Conservation (phyloP, 1,139 yeast species). For the Saccharomyces pastorianus region DNA sequence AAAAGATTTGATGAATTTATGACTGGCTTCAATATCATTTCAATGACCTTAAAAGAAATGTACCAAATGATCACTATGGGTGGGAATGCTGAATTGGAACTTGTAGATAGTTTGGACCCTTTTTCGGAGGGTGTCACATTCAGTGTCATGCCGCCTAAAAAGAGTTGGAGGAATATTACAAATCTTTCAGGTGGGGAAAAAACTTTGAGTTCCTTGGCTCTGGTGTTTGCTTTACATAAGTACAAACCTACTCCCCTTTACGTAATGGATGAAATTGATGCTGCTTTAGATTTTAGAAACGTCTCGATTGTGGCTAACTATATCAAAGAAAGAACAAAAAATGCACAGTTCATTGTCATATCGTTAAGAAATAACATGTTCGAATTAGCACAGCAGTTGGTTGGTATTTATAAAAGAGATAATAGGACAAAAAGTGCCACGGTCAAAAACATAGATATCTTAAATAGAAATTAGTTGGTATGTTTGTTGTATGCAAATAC, state of each 20-base stretch:
- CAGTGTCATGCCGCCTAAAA: slow-evolving; percentile 98
- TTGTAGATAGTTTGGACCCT: slow-evolving; percentile 95
- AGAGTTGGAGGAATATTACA: slow-evolving; percentile 92
- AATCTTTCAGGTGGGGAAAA: slow-evolving; percentile 97
- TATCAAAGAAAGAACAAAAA: slow-evolving; percentile 88
- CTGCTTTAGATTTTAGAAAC: slow-evolving; percentile 93
- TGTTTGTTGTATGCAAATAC: neutral
- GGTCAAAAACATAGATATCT: slow-evolving; percentile 51
- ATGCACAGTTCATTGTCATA: slow-evolving; percentile 94
- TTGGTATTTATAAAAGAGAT: slow-evolving; percentile 89
- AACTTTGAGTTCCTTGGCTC: slow-evolving; percentile 86
- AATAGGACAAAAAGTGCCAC: slow-evolving; percentile 86
- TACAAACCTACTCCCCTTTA: slow-evolving; percentile 96
- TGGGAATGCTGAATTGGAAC: slow-evolving; percentile 94
- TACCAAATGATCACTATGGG: slow-evolving; percentile 99
- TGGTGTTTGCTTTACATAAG: slow-evolving; percentile 92
- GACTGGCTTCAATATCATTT: slow-evolving; percentile 83
- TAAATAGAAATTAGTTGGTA: slow-evolving; percentile 10
- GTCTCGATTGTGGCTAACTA: slow-evolving; percentile 96
- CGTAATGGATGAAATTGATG: slow-evolving; percentile 99
- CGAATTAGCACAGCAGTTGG: slow-evolving; percentile 86
- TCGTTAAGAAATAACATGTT: slow-evolving; percentile 96
- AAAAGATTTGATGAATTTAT: slow-evolving; percentile 81
- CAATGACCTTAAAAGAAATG: slow-evolving; percentile 89
- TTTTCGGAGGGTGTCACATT: slow-evolving; percentile 93